Conservation (phyloP, 2,329 filamentous ascomycete species). For the Aspergillus caelatus region DNA sequence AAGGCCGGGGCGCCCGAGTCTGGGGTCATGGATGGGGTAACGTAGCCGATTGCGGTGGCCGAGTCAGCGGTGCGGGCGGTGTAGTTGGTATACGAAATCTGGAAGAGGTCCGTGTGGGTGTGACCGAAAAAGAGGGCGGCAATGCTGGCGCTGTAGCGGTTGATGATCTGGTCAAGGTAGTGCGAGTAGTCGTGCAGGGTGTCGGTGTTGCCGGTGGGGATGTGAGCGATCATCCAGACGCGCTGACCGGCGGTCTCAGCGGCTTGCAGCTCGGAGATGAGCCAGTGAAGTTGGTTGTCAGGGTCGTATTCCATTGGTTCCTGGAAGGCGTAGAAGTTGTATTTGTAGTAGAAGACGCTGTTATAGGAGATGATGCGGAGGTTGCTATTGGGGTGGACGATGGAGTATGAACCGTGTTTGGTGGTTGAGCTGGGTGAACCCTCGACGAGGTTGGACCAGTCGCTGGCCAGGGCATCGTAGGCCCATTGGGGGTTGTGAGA, state of each 20-base stretch:
- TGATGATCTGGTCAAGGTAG: slow-evolving; percentile 57
- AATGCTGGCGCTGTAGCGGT: slow-evolving; percentile 58
- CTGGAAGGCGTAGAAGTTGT: slow-evolving; percentile 61
- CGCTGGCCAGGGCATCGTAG: slow-evolving; percentile 52
- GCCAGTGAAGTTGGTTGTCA: slow-evolving; percentile 56
- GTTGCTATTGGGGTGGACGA: slow-evolving; percentile 41
- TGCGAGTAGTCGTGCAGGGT: slow-evolving; percentile 57
- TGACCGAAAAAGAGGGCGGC: slow-evolving; percentile 61
- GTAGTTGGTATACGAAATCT: slow-evolving; percentile 58
- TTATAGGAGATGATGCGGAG: slow-evolving; percentile 63
- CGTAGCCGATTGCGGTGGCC: slow-evolving; percentile 56
- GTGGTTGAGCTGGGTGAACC: neutral
- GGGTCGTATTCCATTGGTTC: slow-evolving; percentile 56
- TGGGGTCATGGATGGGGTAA: slow-evolving; percentile 58
- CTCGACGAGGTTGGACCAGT: slow-evolving; percentile 53
- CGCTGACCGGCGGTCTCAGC: slow-evolving; percentile 57
- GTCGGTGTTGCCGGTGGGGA: slow-evolving; percentile 55
- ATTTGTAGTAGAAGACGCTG: slow-evolving; percentile 62
- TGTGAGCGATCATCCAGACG: slow-evolving; percentile 62
- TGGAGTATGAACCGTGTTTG: slow-evolving; percentile 35
- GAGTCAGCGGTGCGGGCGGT: slow-evolving; percentile 42
- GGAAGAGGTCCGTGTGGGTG: slow-evolving; percentile 61
- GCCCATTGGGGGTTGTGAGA: slow-evolving; percentile 54
- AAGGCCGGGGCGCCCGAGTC: slow-evolving; percentile 60
- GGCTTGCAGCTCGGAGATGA: slow-evolving; percentile 56